Percentiles rank a stretch among this genome's conserved stretches.
Conservation (phyloP, 371 early-diverging fungal species). For the Mucor mucedo region DNA sequence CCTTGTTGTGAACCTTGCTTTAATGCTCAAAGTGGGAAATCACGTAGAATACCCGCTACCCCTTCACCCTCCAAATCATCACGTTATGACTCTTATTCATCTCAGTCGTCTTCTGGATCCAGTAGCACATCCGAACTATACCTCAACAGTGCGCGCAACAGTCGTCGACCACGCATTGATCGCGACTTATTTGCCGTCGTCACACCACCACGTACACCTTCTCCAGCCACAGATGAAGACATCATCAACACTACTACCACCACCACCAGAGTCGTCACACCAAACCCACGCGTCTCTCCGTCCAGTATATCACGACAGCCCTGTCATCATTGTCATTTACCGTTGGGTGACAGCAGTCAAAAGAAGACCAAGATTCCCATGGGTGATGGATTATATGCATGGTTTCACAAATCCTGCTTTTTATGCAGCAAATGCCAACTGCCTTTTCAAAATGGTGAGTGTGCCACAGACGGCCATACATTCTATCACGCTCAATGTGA, state of each 20-base stretch:
- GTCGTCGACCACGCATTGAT: conserved; percentile 14
- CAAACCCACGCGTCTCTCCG: too few relatives aligned
- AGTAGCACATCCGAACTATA: conserved; percentile 5
- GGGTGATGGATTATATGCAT: conserved; percentile 29
- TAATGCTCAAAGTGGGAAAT: conserved; percentile 15
- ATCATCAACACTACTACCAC: neutral
- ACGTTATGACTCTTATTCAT: conserved; percentile 9
- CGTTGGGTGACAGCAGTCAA: conserved; percentile 29
- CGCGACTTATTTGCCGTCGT: conserved; percentile 9
- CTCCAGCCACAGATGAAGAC: conserved; percentile 17
- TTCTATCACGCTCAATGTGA: conserved; percentile 58
- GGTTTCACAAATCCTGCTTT: conserved; percentile 73
- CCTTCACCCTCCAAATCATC: conserved; percentile 1
- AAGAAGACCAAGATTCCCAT: conserved; percentile 30
- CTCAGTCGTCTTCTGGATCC: conserved; percentile 13
- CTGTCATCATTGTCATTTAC: conserved; percentile 36
- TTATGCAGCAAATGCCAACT: conserved; percentile 68
- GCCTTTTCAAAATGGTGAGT: conserved; percentile 63
- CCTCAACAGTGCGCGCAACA: neutral
- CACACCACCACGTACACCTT: conserved; percentile 23
- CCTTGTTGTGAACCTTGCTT: conserved; percentile 75
- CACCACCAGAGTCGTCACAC: neutral
- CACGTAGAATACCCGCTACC: neutral
- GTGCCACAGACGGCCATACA: conserved; percentile 47
- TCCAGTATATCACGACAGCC: conserved; percentile 11